phyloP scores from a whole-genome alignment of 1,284 basidiomycete genomes.

The Sanghuangporus sanghuang region DNA sequence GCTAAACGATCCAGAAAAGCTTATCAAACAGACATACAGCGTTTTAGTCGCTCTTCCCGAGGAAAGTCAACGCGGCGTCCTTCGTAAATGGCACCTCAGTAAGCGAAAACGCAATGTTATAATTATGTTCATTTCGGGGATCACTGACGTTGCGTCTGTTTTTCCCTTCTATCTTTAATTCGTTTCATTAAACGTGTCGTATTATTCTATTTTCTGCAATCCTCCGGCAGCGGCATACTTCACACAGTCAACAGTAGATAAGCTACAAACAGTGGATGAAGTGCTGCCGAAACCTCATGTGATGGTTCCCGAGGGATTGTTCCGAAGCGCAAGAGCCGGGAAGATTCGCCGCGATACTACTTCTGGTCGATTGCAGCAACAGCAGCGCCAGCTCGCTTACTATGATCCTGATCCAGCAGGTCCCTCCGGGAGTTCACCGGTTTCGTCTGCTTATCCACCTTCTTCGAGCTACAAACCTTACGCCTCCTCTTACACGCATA shows the following conservation, averaged over 20 bases:
- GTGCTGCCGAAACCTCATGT: constrained; percentile 59
- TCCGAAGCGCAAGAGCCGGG: constrained; percentile 65
- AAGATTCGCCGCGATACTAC: constrained; percentile 43
- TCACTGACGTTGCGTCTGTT: constrained; percentile 12
- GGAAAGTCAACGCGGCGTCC: constrained; percentile 54
- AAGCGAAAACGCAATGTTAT: constrained; percentile 27
- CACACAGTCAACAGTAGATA: constrained; percentile 65
- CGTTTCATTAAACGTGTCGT: constrained; percentile 1
- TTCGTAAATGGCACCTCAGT: constrained; percentile 81
- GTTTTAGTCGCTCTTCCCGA: constrained; percentile 68
- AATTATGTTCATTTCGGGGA: constrained; percentile 15
- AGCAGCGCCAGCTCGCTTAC: constrained; percentile 6
- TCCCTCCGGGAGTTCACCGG: constrained; percentile 6
- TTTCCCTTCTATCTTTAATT: not conserved
- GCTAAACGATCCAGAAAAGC: constrained; percentile 46
- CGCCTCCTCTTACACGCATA: not conserved
- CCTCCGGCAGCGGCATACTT: constrained; percentile 65
- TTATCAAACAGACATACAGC: constrained; percentile 82
- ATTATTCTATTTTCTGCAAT: constrained; percentile 14
- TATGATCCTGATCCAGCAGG: constrained; percentile 1
- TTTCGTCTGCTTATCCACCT: not conserved
- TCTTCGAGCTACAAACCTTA: not conserved
- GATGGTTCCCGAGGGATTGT: constrained; percentile 66
- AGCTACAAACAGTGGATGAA: constrained; percentile 60
- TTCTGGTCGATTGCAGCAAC: not conserved